phyloP scores from a whole-genome alignment of 208 protist species.

The Leishmania guyanensis region DNA sequence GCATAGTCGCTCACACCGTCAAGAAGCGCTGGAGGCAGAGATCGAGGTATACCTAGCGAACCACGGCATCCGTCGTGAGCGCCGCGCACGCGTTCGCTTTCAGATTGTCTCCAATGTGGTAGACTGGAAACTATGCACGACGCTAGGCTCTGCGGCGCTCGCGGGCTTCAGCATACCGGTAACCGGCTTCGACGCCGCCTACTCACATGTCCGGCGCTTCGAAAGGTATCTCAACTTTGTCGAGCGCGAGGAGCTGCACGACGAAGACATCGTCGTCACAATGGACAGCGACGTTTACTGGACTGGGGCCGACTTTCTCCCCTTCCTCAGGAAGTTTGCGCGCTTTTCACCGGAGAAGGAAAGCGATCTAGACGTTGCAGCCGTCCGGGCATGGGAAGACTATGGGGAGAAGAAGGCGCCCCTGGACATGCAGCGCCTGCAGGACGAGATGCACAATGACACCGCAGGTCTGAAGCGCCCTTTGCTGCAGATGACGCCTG shows the following conservation, averaged over 20 bases:
- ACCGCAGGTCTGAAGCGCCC: slow-evolving; percentile 8
- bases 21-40: slow-evolving; percentile 17
- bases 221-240: slow-evolving; percentile 34
- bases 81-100: slow-evolving; percentile 19
- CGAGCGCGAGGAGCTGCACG: slow-evolving; percentile 25
- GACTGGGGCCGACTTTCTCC: slow-evolving; percentile 40
- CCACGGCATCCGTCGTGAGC: slow-evolving; percentile 6
- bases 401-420: slow-evolving; percentile 39
- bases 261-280: slow-evolving; percentile 41
- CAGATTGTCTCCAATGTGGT: slow-evolving; percentile 28
- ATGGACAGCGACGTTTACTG: slow-evolving; percentile 40
- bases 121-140: slow-evolving; percentile 30
- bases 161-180: slow-evolving; percentile 28
- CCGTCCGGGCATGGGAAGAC: slow-evolving; percentile 45
- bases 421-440: slow-evolving; percentile 27
- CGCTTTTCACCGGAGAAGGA: slow-evolving; percentile 25
- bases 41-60: slow-evolving; percentile 16
- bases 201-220: slow-evolving; percentile 40
- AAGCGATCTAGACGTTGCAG: slow-evolving; percentile 35
- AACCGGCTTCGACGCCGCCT: slow-evolving; percentile 27
- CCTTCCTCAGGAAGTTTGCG: slow-evolving; percentile 41
- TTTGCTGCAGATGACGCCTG: slow-evolving; percentile 34
- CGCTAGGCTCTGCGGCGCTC: slow-evolving; percentile 34
- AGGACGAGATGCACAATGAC: not conserved
- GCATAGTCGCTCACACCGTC: slow-evolving; percentile 12